These are phyloP conservation scores for Pleoardoris graminearum DNA, from an alignment of 2,329 filamentous ascomycete genomes.

Conservation along the genomic window DNA sequence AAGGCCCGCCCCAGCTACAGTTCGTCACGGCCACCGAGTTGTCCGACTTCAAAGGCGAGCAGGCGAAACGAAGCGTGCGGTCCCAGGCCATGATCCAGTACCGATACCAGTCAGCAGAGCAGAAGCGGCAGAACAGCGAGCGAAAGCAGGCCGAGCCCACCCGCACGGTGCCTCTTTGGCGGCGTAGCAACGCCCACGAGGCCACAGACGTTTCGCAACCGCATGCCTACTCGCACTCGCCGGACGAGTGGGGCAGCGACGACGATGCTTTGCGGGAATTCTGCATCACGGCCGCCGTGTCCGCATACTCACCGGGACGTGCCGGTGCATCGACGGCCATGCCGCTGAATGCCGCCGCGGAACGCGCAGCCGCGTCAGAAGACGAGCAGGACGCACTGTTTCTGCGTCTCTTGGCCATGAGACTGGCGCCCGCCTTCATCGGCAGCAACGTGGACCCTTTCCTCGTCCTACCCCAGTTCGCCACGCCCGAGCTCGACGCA, in stretches of 20 bases:
- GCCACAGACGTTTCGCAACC: background rate
- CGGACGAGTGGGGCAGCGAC: constrained; percentile 2
- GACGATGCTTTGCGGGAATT: background rate
- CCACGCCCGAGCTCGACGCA: constrained; percentile 19
- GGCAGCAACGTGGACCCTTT: constrained; percentile 29
- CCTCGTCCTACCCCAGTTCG: constrained; percentile 26
- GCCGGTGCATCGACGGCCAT: background rate
- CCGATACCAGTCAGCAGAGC: constrained; percentile 24
- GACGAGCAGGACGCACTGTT: constrained; percentile 21
- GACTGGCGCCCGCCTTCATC: constrained; percentile 18
- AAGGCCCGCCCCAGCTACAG: constrained; percentile 34
- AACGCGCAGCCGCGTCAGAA: constrained; percentile 21
- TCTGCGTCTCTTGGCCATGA: constrained; percentile 18
- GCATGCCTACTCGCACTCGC: background rate
- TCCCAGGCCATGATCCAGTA: constrained; percentile 41
- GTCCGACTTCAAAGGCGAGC: constrained; percentile 35
- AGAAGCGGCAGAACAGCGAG: constrained; percentile 13
- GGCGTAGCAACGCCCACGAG: background rate
- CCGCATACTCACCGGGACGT: constrained; percentile 8
- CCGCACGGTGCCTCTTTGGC: constrained; percentile 7
- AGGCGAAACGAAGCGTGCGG: constrained; percentile 33
- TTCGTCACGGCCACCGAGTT: constrained; percentile 39
- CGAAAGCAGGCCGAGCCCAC: background rate
- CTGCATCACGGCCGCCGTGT: background rate
- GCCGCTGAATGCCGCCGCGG: constrained; percentile 3